A percentile compares a stretch with the other conserved stretches of the same genome.
Evolutionary conservation across 1,284 basidiomycete species (phyloP).

Genomic region (Ceratobasidium sp.): DNA sequence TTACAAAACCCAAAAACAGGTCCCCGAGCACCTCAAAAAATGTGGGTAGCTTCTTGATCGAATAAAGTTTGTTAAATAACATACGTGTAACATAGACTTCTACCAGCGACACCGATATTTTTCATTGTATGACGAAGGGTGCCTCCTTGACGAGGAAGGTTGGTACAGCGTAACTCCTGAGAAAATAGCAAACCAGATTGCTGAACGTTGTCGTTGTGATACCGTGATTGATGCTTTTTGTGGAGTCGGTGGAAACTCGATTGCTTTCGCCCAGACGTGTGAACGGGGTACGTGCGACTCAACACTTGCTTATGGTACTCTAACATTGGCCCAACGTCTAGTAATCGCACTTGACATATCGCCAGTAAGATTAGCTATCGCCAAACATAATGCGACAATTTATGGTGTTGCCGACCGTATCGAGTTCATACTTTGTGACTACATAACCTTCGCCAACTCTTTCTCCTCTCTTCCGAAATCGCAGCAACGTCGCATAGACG

Average conservation of each 20-base stretch:
- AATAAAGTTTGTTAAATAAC: slow-evolving; percentile 34
- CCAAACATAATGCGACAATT: slow-evolving; percentile 91
- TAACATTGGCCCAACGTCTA: slow-evolving; percentile 54
- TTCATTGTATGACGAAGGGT: slow-evolving; percentile 83
- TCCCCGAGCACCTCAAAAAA: slow-evolving; percentile 83
- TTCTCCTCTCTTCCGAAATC: slow-evolving; percentile 60
- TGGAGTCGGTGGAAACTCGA: slow-evolving; percentile 97
- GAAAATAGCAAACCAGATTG: slow-evolving; percentile 90
- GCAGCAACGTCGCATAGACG: slow-evolving; percentile 67
- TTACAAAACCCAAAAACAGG: slow-evolving; percentile 59
- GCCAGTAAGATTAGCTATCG: slow-evolving; percentile 84
- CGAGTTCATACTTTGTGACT: slow-evolving; percentile 93
- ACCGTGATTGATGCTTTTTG: slow-evolving; percentile 94
- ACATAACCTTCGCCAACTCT: slow-evolving; percentile 79
- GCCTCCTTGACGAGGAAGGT: slow-evolving; percentile 87
- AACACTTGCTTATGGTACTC: neutral
- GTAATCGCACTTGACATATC: slow-evolving; percentile 96
- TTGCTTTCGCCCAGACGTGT: slow-evolving; percentile 96
- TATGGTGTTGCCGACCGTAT: slow-evolving; percentile 96
- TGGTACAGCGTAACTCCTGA: slow-evolving; percentile 99
- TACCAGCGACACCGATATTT: slow-evolving; percentile 86
- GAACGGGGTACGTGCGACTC: slow-evolving; percentile 75
- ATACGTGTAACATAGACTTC: slow-evolving; percentile 72
- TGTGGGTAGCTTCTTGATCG: slow-evolving; percentile 67
- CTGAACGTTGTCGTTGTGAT: slow-evolving; percentile 88